Conservation (phyloP, 2,329 filamentous ascomycete species). For the Epicoccum sorghinum region DNA sequence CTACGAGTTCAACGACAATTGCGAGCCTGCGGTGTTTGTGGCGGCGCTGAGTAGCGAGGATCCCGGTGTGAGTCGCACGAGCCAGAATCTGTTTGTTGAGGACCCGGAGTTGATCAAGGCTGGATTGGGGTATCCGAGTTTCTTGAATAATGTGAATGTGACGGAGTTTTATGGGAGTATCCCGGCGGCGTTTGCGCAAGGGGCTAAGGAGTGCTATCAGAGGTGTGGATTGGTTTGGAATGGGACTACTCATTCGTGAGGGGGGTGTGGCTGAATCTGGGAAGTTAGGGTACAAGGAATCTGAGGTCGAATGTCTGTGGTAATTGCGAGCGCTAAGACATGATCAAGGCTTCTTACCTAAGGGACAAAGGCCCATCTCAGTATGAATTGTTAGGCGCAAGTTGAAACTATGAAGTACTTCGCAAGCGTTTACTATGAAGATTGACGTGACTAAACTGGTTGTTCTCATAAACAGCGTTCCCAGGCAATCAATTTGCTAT, state of each 20-base stretch:
- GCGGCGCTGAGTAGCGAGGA: slow-evolving; percentile 1
- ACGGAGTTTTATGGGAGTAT: slow-evolving; percentile 6
- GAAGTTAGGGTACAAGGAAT: too few relatives aligned
- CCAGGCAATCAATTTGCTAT: too few relatives aligned
- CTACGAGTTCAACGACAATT: slow-evolving; percentile 6
- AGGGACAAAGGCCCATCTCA: too few relatives aligned
- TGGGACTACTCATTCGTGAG: slow-evolving; percentile 1
- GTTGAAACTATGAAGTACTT: too few relatives aligned
- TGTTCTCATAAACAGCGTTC: too few relatives aligned
- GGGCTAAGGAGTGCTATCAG: not conserved
- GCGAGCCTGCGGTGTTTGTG: slow-evolving; percentile 5
- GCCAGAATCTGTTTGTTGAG: slow-evolving; percentile 3
- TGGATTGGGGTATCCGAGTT: not conserved
- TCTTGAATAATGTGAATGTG: not conserved
- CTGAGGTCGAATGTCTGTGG: too few relatives aligned
- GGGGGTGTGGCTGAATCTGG: too few relatives aligned
- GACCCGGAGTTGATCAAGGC: slow-evolving; percentile 1
- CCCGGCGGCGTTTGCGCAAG: slow-evolving; percentile 3
- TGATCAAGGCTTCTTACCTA: too few relatives aligned
- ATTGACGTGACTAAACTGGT: too few relatives aligned
- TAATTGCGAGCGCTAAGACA: too few relatives aligned
- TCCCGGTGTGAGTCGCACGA: slow-evolving; percentile 4
- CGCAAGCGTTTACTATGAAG: too few relatives aligned
- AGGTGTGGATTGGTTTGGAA: slow-evolving; percentile 7
- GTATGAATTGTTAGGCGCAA: too few relatives aligned